phyloP scores from a whole-genome alignment of 495 filamentous ascomycete species.

The Hypoxylon subgilvum region DNA sequence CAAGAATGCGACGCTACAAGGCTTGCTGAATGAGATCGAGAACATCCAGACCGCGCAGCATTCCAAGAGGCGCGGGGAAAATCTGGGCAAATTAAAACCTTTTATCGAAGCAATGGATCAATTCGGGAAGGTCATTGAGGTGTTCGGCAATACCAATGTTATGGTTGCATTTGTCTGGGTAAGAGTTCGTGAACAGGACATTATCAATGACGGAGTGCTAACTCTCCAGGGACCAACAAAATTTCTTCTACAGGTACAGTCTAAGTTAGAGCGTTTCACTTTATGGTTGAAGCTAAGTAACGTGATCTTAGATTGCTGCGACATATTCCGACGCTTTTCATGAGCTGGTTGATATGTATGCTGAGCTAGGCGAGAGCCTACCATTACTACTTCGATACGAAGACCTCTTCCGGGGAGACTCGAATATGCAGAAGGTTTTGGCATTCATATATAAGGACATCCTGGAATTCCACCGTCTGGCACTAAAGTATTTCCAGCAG shows the following conservation, averaged over 20 bases:
- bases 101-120: slow-evolving; percentile 46
- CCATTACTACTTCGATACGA: slow-evolving; percentile 43
- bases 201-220: not conserved
- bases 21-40: slow-evolving; percentile 26
- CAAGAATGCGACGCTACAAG: not conserved
- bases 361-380: slow-evolving; percentile 49
- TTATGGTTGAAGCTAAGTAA: not conserved
- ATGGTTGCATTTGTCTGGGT: slow-evolving; percentile 48
- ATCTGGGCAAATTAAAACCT: slow-evolving; percentile 37
- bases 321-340: slow-evolving; percentile 41
- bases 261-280: not conserved
- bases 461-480: slow-evolving; percentile 45
- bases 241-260: slow-evolving; percentile 5
- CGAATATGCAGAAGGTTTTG: slow-evolving; percentile 16
- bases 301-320: not conserved
- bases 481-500: slow-evolving; percentile 37
- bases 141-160: slow-evolving; percentile 41
- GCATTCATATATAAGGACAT: slow-evolving; percentile 46
- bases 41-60: slow-evolving; percentile 36
- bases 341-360: slow-evolving; percentile 49
- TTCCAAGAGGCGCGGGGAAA: slow-evolving; percentile 27
- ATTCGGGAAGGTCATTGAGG: slow-evolving; percentile 45
- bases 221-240: slow-evolving; percentile 13
- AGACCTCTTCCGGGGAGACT: not conserved
- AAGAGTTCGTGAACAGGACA: slow-evolving; percentile 5